phyloP scores from a whole-genome alignment of 345 rosid genomes.

The Rhodomyrtus tomentosa region DNA sequence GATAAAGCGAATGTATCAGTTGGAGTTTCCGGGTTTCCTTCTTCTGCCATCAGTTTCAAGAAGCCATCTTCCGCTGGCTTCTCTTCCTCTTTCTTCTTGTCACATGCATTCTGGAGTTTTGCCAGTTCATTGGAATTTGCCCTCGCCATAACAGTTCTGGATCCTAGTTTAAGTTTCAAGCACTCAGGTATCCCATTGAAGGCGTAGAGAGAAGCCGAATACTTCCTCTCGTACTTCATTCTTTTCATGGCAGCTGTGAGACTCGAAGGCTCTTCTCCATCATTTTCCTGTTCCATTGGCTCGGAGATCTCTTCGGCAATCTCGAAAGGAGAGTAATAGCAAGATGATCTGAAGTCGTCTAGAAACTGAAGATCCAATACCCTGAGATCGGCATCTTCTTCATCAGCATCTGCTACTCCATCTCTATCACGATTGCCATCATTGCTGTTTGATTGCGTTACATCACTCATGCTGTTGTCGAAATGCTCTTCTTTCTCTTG shows the following conservation, averaged over 20 bases:
- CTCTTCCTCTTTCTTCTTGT: constrained; percentile 14
- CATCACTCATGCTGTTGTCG: constrained; percentile 6
- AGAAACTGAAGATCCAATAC: constrained; percentile 34
- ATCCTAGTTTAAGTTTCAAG: constrained; percentile 26
- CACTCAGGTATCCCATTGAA: constrained; percentile 52
- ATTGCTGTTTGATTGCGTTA: constrained; percentile 9
- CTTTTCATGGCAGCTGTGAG: constrained; percentile 45
- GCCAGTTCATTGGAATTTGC: constrained; percentile 7
- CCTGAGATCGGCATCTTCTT: constrained; percentile 3
- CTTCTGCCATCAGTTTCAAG: constrained; percentile 1
- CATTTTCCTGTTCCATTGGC: constrained; percentile 18
- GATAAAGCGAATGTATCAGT: constrained; percentile 1
- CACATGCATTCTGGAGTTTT: constrained; percentile 24
- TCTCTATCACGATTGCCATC: constrained; percentile 5
- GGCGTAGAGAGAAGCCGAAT: constrained; percentile 56
- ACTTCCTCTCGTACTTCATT: constrained; percentile 49
- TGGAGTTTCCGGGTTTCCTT: constrained; percentile 4
- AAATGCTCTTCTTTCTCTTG: constrained; percentile 7
- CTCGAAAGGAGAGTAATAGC: constrained; percentile 39
- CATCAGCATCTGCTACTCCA: constrained; percentile 11
- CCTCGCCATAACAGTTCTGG: constrained; percentile 1
- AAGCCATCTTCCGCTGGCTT: constrained; percentile 5
- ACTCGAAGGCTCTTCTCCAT: constrained; percentile 26
- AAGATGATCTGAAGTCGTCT: constrained; percentile 18
- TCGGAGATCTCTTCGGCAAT: constrained; percentile 39